Percentiles rank a stretch among this genome's conserved stretches.
Evolutionary conservation across 2,329 filamentous ascomycete genomes (phyloP).

Genomic region (Ilyonectria mors-panacis): DNA sequence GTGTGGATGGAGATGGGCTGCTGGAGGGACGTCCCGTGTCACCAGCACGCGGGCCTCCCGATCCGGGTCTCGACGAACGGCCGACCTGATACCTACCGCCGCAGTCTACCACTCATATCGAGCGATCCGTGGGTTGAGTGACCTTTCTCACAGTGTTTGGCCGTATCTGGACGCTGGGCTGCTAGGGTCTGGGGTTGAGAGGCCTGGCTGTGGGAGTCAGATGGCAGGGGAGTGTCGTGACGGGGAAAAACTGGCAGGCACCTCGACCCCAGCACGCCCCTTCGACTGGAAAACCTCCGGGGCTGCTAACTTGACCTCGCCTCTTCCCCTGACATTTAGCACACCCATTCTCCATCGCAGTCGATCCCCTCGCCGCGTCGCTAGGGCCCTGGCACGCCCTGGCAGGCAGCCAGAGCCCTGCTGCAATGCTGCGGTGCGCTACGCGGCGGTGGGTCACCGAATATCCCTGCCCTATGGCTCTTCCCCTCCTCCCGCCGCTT

Average conservation of each 20-base stretch:
- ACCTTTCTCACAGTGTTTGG: slow-evolving; percentile 26
- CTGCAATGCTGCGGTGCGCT: slow-evolving; percentile 18
- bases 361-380: slow-evolving; percentile 20
- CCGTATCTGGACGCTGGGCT: slow-evolving; percentile 30
- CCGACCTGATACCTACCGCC: slow-evolving; percentile 38
- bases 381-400: slow-evolving; percentile 27
- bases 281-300: slow-evolving; percentile 38
- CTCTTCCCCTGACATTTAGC: slow-evolving; percentile 43
- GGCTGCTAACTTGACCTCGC: slow-evolving; percentile 35
- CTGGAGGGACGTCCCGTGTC: slow-evolving; percentile 9
- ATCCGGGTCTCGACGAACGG: slow-evolving; percentile 24
- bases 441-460: slow-evolving; percentile 39
- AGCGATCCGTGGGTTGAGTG: slow-evolving; percentile 27
- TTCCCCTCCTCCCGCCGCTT: slow-evolving; percentile 36
- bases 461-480: slow-evolving; percentile 34
- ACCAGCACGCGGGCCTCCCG: slow-evolving; percentile 19
- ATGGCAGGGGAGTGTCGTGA: slow-evolving; percentile 37
- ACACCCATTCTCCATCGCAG: slow-evolving; percentile 29
- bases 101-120: slow-evolving; percentile 23
- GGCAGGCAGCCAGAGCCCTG: slow-evolving; percentile 1
- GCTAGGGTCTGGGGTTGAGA: slow-evolving; percentile 32
- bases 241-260: slow-evolving; percentile 14
- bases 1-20: neutral
- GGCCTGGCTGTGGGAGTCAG: slow-evolving; percentile 27
- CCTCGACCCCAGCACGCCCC: slow-evolving; percentile 26